These are phyloP conservation scores for Hypoxylon fuscum DNA, from an alignment of 495 filamentous ascomycete genomes.

Conservation along the genomic window DNA sequence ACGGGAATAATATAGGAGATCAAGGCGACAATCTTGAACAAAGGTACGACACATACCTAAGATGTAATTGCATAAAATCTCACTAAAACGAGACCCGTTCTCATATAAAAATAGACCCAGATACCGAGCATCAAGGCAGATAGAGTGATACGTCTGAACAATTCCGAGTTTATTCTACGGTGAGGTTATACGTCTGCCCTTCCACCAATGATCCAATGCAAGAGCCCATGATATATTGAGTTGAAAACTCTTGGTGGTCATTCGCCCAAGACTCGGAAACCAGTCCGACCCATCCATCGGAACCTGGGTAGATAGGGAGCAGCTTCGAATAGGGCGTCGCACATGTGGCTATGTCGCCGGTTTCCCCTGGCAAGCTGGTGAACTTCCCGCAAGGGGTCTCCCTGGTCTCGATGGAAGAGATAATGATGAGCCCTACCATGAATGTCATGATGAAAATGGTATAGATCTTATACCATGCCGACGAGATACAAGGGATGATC, in stretches of 20 bases:
- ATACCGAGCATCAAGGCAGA: no score
- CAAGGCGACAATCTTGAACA: no score
- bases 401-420: constrained; percentile 28
- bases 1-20: no score
- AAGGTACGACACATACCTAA: no score
- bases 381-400: constrained; percentile 3
- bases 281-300: constrained; percentile 7
- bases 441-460: not conserved
- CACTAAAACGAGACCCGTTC: no score
- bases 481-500: constrained; percentile 22
- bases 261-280: not conserved
- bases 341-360: constrained; percentile 7
- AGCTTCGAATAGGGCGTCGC: not conserved
- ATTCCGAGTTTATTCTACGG: no score
- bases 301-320: not conserved
- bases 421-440: not conserved
- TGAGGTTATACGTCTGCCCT: constrained; percentile 2
- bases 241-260: not conserved
- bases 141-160: no score
- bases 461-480: constrained; percentile 16
- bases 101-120: no score
- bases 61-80: no score
- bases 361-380: constrained; percentile 4
- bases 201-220: constrained; percentile 21
- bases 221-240: constrained; percentile 10